phyloP scores from a whole-genome alignment of 192 early-diverging fungal species.

The Coemansia sp. region DNA sequence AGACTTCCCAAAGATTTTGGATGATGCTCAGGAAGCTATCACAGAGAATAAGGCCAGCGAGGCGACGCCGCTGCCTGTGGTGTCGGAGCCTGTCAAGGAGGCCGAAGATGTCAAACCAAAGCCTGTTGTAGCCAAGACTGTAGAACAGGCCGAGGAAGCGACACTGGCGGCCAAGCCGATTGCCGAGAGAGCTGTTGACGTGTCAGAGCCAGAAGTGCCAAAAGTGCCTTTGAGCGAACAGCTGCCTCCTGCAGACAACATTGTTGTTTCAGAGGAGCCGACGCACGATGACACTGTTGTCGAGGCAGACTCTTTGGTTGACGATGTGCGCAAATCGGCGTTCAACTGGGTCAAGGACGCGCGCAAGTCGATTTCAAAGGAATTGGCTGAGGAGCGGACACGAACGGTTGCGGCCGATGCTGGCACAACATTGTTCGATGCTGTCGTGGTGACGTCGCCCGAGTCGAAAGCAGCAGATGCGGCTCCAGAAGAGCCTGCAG shows the following conservation, averaged over 20 bases:
- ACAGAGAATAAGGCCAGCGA: background rate
- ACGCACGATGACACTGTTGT: background rate
- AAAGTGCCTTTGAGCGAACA: background rate
- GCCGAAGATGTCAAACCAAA: background rate
- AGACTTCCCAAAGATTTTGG: constrained; percentile 34
- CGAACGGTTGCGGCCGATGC: constrained; percentile 14
- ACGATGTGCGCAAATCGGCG: constrained; percentile 48
- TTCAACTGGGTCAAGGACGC: constrained; percentile 54
- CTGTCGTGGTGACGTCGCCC: background rate
- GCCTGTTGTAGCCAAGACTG: background rate
- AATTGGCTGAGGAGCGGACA: constrained; percentile 50
- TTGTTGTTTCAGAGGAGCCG: background rate
- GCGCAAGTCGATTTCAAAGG: constrained; percentile 50
- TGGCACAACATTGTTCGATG: constrained; percentile 4
- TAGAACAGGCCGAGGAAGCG: constrained; percentile 7
- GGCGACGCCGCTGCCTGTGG: constrained; percentile 1
- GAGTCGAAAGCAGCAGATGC: constrained; percentile 3
- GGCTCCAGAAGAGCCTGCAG: constrained; percentile 14
- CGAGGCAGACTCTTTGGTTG: constrained; percentile 6
- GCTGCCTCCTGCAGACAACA: constrained; percentile 2
- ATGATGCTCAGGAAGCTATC: constrained; percentile 8
- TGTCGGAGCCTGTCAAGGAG: constrained; percentile 1
- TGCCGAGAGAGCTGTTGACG: constrained; percentile 4
- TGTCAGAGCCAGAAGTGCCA: background rate
- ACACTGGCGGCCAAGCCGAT: background rate